phyloP scores from a whole-genome alignment of 1,284 basidiomycete genomes.

The Hemileccinum hortonii region DNA sequence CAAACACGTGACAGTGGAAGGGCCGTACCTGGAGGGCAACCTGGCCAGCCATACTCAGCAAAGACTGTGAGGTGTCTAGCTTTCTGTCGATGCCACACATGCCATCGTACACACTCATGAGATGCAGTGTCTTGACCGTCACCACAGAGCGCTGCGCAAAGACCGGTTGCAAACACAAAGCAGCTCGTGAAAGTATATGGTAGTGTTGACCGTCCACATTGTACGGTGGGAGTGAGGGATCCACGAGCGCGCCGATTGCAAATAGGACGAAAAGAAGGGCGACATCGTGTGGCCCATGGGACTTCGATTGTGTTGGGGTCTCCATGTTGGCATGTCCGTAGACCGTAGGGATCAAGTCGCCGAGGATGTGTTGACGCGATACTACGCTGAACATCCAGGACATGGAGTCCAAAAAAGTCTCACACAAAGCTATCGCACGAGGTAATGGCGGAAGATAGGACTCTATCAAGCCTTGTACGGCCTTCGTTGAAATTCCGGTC shows the following conservation, averaged over 20 bases:
- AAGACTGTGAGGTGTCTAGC: slow-evolving; percentile 44
- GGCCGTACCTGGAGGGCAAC: slow-evolving; percentile 44
- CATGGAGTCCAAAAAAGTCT: slow-evolving; percentile 49
- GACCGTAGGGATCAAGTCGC: slow-evolving; percentile 46
- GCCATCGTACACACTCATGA: slow-evolving; percentile 54
- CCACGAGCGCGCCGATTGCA: slow-evolving; percentile 50
- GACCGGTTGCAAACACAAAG: slow-evolving; percentile 46
- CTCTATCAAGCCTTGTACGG: slow-evolving; percentile 42
- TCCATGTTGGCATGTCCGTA: slow-evolving; percentile 28
- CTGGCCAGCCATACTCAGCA: slow-evolving; percentile 48
- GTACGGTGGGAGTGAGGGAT: slow-evolving; percentile 48
- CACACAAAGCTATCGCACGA: slow-evolving; percentile 43
- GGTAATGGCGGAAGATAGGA: slow-evolving; percentile 44
- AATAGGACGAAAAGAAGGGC: slow-evolving; percentile 50
- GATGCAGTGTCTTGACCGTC: slow-evolving; percentile 49
- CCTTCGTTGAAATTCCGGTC: slow-evolving; percentile 29
- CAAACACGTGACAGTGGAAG: background rate
- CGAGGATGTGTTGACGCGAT: slow-evolving; percentile 43
- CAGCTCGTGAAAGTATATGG: slow-evolving; percentile 48
- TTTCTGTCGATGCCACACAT: slow-evolving; percentile 54
- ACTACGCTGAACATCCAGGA: slow-evolving; percentile 57
- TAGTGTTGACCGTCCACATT: slow-evolving; percentile 56
- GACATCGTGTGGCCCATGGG: slow-evolving; percentile 50
- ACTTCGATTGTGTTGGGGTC: slow-evolving; percentile 13
- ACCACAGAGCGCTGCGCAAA: slow-evolving; percentile 43